A percentile compares a stretch with the other conserved stretches of the same genome.
Evolutionary conservation across 164 flowering plant genomes (phyloP).

Genomic region (Magnolia officinalis): DNA sequence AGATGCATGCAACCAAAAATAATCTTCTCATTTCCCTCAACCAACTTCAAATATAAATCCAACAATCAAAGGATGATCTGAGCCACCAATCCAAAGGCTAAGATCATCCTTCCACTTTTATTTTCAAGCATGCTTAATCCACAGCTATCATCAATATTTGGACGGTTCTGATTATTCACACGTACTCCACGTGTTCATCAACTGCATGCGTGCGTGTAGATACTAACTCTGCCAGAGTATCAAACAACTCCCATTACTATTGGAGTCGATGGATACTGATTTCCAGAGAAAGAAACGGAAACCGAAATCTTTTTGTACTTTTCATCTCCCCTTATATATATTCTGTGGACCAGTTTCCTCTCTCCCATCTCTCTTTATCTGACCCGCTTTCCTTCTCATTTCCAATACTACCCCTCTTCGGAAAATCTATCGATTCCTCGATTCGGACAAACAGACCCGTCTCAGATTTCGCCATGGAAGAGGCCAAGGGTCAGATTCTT

Average conservation of each 20-base stretch:
- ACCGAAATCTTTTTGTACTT: not conserved
- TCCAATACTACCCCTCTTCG: not conserved
- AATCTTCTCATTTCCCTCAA: too few species aligned
- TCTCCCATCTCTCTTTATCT: not conserved
- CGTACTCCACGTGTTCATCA: too few species aligned
- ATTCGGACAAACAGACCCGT: not conserved
- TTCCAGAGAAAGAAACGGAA: too few species aligned
- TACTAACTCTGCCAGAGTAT: too few species aligned
- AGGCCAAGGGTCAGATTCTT: constrained; percentile 17
- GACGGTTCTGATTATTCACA: not conserved
- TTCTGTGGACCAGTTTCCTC: not conserved
- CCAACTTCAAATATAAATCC: too few species aligned
- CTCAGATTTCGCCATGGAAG: constrained; percentile 16
- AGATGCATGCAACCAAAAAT: too few species aligned
- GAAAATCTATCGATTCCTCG: not conserved
- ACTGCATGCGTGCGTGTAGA: too few species aligned
- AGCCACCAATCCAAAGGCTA: too few species aligned
- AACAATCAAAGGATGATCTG: too few species aligned
- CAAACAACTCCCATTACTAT: too few species aligned
- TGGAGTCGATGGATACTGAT: too few species aligned
- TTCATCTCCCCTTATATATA: not conserved
- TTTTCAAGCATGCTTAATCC: not conserved
- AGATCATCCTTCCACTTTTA: too few species aligned
- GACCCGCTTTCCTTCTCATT: not conserved
- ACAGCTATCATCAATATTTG: not conserved